These are phyloP conservation scores for Triticum turgidum DNA, from an alignment of 176 grass and related monocot genomes.

Conservation along the genomic window DNA sequence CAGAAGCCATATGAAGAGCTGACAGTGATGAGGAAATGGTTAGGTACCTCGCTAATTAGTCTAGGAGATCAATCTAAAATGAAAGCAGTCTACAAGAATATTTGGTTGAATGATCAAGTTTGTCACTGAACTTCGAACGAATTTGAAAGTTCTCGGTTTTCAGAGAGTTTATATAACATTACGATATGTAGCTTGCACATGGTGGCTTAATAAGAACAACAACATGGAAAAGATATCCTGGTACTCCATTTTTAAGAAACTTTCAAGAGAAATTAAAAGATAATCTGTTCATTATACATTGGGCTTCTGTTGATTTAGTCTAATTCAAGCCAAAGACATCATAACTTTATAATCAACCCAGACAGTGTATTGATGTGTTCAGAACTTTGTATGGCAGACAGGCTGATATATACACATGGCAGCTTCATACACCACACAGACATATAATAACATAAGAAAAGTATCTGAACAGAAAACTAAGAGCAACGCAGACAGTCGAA, in stretches of 20 bases:
- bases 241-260: background rate
- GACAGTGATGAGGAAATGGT: constrained; percentile 21
- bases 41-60: background rate
- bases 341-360: background rate
- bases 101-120: background rate
- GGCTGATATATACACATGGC: background rate
- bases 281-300: background rate
- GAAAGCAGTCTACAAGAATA: background rate
- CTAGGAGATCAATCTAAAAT: background rate
- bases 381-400: background rate
- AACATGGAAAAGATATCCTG: background rate
- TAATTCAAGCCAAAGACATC: background rate
- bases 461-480: background rate
- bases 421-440: background rate
- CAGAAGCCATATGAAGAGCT: constrained; percentile 96
- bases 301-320: background rate
- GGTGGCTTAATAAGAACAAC: background rate
- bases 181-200: background rate
- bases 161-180: background rate
- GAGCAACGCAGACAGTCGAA: background rate
- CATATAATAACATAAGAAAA: constrained; percentile 10
- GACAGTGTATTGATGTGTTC: background rate
- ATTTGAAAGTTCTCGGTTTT: background rate
- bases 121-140: background rate
- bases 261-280: background rate